These are phyloP conservation scores for Suhomyces wounanorum DNA, from an alignment of 1,139 yeast species.

Conservation along the genomic window DNA sequence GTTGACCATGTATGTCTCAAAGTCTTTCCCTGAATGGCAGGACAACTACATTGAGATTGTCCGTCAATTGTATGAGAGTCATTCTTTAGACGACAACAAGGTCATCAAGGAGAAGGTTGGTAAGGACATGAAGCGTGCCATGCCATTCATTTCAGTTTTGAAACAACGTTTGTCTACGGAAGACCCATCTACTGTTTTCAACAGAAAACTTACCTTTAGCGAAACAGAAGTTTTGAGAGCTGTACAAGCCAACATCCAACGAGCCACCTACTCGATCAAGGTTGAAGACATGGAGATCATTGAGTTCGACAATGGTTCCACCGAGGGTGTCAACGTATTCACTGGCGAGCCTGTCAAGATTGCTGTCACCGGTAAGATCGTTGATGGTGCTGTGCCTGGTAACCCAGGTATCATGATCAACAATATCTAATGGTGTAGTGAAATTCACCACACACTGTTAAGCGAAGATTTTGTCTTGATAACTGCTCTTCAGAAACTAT, in stretches of 20 bases:
- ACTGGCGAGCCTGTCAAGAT: conserved; percentile 75
- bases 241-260: conserved; percentile 56
- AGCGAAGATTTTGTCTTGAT: not conserved
- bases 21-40: conserved; percentile 97
- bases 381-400: conserved; percentile 90
- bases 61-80: conserved; percentile 70
- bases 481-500: not conserved
- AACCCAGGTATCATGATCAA: conserved; percentile 81
- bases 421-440: conserved; percentile 41
- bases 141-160: conserved; percentile 90
- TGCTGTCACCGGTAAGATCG: conserved; percentile 60
- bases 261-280: conserved; percentile 65
- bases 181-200: conserved; percentile 74
- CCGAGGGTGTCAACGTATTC: conserved; percentile 60
- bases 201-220: conserved; percentile 80
- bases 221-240: conserved; percentile 71
- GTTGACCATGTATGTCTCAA: conserved; percentile 71
- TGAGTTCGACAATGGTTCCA: conserved; percentile 63
- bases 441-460: not conserved
- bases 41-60: conserved; percentile 82
- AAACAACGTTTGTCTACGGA: conserved; percentile 76
- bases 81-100: conserved; percentile 61
- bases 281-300: conserved; percentile 55
- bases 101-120: conserved; percentile 64
- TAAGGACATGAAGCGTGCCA: conserved; percentile 89